Evolutionary conservation across 164 flowering plant species (phyloP).

Genomic region (Vitis riparia): DNA sequence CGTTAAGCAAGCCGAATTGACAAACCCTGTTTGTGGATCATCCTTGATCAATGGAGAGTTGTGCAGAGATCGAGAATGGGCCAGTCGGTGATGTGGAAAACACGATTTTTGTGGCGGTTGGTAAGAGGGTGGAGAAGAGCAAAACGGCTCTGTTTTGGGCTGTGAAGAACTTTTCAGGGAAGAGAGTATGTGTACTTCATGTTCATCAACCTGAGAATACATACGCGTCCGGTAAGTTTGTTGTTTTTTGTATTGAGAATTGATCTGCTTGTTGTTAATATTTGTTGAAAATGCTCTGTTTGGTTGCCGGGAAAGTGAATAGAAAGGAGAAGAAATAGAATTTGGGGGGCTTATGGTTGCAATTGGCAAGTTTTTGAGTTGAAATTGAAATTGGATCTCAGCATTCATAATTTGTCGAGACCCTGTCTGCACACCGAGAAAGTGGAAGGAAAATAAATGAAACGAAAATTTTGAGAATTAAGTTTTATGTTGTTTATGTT

Average conservation of each 20-base stretch:
- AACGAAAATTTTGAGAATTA: too few relatives aligned
- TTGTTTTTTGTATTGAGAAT: neutral
- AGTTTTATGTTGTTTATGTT: too few relatives aligned
- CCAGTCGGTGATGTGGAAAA: conserved; percentile 24
- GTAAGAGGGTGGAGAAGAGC: conserved; percentile 38
- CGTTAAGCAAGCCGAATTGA: too few relatives aligned
- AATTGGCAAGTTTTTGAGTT: neutral
- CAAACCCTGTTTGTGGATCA: too few relatives aligned
- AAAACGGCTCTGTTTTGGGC: conserved; percentile 50
- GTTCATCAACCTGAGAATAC: conserved; percentile 41
- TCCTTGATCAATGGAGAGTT: conserved; percentile 14
- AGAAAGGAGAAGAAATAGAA: neutral
- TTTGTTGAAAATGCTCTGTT: neutral
- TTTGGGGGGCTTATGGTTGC: neutral
- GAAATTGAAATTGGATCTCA: neutral
- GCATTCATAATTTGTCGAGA: neutral
- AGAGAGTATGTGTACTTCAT: conserved; percentile 49
- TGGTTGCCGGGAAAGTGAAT: conserved; percentile 14
- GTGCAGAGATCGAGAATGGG: conserved; percentile 10
- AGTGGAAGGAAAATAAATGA: too few relatives aligned
- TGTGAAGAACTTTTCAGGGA: conserved; percentile 37
- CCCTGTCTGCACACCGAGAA: too few relatives aligned
- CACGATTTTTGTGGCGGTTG: conserved; percentile 62
- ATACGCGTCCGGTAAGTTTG: conserved; percentile 31
- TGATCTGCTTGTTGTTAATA: neutral